These are phyloP conservation scores for Hibiscus mutabilis DNA, from an alignment of 345 rosid species.

Conservation along the genomic window DNA sequence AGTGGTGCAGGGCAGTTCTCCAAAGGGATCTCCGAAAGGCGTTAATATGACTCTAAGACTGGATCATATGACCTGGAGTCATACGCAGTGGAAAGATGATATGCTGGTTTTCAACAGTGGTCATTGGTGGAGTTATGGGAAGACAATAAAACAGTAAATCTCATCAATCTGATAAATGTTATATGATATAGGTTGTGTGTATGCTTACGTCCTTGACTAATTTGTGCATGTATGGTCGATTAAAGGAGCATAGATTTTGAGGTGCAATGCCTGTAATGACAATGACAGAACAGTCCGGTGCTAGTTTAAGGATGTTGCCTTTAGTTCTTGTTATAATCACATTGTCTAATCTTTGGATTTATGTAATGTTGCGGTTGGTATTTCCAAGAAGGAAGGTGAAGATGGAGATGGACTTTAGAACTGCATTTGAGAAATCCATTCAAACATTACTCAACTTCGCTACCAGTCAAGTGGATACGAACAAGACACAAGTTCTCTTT, in stretches of 20 bases:
- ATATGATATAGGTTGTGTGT: not conserved
- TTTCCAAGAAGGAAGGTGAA: slow-evolving; percentile 54
- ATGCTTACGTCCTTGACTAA: not conserved
- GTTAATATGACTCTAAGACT: slow-evolving; percentile 60
- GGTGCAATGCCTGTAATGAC: no score
- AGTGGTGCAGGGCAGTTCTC: slow-evolving; percentile 61
- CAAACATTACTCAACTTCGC: slow-evolving; percentile 47
- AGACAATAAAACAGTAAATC: slow-evolving; percentile 59
- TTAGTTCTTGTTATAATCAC: not conserved
- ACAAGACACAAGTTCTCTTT: slow-evolving; percentile 46
- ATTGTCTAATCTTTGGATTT: slow-evolving; percentile 13
- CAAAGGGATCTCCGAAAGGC: slow-evolving; percentile 37
- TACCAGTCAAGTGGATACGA: slow-evolving; percentile 32
- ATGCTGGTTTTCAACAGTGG: slow-evolving; percentile 72
- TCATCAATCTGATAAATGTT: slow-evolving; percentile 3
- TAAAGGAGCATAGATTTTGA: not conserved
- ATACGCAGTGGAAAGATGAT: slow-evolving; percentile 57
- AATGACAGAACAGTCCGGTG: not conserved
- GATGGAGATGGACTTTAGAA: slow-evolving; percentile 42
- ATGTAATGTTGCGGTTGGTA: slow-evolving; percentile 30
- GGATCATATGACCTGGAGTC: slow-evolving; percentile 63
- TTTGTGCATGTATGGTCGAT: no score
- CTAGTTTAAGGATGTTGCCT: not conserved
- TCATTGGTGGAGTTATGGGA: slow-evolving; percentile 86
- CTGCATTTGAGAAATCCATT: slow-evolving; percentile 37